These are phyloP conservation scores for Parathielavia hyrcaniae DNA, from an alignment of 495 filamentous ascomycete genomes.

Conservation along the genomic window DNA sequence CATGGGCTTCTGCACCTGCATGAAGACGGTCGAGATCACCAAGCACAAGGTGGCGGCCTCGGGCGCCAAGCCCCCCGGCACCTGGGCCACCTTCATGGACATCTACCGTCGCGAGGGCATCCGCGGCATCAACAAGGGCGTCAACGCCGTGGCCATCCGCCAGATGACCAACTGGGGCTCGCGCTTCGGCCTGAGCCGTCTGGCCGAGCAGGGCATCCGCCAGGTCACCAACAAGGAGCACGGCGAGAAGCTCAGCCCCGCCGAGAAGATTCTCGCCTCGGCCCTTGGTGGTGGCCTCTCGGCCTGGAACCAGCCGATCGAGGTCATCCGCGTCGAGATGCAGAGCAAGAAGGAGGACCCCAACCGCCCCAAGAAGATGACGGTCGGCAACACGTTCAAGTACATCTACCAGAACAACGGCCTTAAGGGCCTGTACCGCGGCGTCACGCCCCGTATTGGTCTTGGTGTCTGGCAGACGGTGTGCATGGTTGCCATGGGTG, in stretches of 20 bases:
- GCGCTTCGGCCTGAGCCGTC: slow-evolving; percentile 83
- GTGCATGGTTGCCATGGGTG: slow-evolving; percentile 99
- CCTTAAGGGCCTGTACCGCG: slow-evolving; percentile 88
- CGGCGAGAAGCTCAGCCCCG: slow-evolving; percentile 62
- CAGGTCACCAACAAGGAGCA: slow-evolving; percentile 73
- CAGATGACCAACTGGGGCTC: slow-evolving; percentile 99
- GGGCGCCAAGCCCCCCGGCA: slow-evolving; percentile 78
- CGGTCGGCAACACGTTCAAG: slow-evolving; percentile 81
- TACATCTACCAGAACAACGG: slow-evolving; percentile 92
- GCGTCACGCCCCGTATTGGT: slow-evolving; percentile 87
- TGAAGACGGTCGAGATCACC: slow-evolving; percentile 99
- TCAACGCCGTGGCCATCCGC: slow-evolving; percentile 95
- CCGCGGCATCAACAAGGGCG: slow-evolving; percentile 92
- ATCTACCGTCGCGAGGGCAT: slow-evolving; percentile 95
- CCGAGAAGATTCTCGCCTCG: slow-evolving; percentile 86
- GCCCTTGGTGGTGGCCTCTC: slow-evolving; percentile 86
- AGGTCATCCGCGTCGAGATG: slow-evolving; percentile 99
- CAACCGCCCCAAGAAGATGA: slow-evolving; percentile 97
- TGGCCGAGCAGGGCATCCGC: slow-evolving; percentile 86
- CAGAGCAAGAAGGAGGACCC: slow-evolving; percentile 97
- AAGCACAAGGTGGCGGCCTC: slow-evolving; percentile 85
- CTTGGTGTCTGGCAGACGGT: slow-evolving; percentile 98
- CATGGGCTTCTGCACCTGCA: slow-evolving; percentile 99
- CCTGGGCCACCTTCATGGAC: slow-evolving; percentile 90
- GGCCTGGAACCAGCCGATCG: slow-evolving; percentile 99